These are phyloP conservation scores for Paramyrothecium sp. DNA, from an alignment of 2,329 filamentous ascomycete genomes.

Conservation along the genomic window DNA sequence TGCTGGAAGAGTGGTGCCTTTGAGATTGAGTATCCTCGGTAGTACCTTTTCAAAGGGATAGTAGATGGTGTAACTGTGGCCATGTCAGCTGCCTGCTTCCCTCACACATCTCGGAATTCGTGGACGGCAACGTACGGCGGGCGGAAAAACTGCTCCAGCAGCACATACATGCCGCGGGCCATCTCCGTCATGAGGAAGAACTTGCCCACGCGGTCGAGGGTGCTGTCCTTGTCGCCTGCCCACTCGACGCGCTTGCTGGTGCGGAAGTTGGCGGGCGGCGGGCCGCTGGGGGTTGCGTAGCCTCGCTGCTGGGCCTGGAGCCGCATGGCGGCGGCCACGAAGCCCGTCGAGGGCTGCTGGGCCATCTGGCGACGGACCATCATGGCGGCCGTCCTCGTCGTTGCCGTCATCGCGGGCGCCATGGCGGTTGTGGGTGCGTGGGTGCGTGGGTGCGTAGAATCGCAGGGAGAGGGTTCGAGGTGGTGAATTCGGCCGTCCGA, in stretches of 20 bases:
- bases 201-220: slow-evolving; percentile 81
- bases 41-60: slow-evolving; percentile 94
- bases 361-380: slow-evolving; percentile 33
- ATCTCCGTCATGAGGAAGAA: slow-evolving; percentile 97
- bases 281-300: slow-evolving; percentile 71
- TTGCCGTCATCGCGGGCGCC: slow-evolving; percentile 29
- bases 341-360: slow-evolving; percentile 16
- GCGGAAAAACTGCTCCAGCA: slow-evolving; percentile 96
- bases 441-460: slow-evolving; percentile 5
- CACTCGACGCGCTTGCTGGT: slow-evolving; percentile 71
- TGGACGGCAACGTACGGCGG: slow-evolving; percentile 97
- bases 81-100: slow-evolving; percentile 11
- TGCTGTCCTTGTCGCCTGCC: slow-evolving; percentile 75
- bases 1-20: too few species aligned
- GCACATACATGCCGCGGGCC: slow-evolving; percentile 95
- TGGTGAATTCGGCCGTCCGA: neutral
- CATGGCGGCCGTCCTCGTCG: slow-evolving; percentile 23
- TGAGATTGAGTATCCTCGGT: slow-evolving; percentile 1
- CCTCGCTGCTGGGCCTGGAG: slow-evolving; percentile 27
- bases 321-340: slow-evolving; percentile 16
- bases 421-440: slow-evolving; percentile 16
- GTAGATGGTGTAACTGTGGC: slow-evolving; percentile 85
- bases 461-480: slow-evolving; percentile 8
- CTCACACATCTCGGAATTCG: too few species aligned
- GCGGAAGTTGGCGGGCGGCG: slow-evolving; percentile 79